Conservation (phyloP, 2,329 filamentous ascomycete genomes). For the Aspergillus chevalieri region DNA sequence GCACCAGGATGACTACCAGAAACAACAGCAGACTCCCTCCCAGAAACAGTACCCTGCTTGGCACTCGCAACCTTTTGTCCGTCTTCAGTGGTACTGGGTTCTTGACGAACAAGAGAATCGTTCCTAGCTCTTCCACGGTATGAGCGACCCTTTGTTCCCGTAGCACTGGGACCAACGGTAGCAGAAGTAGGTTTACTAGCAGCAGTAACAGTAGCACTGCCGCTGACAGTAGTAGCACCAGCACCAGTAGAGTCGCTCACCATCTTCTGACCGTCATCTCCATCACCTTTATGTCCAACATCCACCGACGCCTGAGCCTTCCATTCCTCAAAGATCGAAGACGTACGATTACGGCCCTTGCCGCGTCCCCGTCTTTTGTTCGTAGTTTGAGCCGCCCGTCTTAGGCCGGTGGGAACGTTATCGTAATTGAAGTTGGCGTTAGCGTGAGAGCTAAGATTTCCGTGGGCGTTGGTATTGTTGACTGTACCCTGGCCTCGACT, state of each 20-base stretch:
- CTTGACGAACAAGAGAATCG: background rate
- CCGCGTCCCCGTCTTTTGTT: background rate
- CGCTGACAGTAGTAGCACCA: background rate
- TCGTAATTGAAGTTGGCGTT: background rate
- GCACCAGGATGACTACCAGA: background rate
- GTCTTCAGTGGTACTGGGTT: background rate
- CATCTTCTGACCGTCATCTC: too few relatives aligned
- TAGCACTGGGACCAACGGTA: background rate
- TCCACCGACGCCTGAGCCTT: slow-evolving; percentile 7
- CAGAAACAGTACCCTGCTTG: background rate
- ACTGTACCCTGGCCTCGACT: background rate
- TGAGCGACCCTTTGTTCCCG: background rate
- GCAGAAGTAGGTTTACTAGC: background rate
- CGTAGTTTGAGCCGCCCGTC: background rate
- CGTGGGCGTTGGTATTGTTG: background rate
- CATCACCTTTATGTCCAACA: background rate
- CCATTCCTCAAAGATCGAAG: slow-evolving; percentile 14
- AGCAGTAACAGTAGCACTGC: background rate
- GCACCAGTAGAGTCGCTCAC: background rate
- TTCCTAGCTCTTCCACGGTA: background rate
- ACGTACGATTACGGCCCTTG: slow-evolving; percentile 3
- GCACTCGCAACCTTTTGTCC: background rate
- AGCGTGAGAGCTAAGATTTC: background rate
- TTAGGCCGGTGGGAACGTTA: background rate
- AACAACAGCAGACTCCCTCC: background rate